Percentiles rank a stretch among this genome's conserved stretches.
Conservation (phyloP, 2,329 filamentous ascomycete species). For the Fonsecaea pedrosoi region DNA sequence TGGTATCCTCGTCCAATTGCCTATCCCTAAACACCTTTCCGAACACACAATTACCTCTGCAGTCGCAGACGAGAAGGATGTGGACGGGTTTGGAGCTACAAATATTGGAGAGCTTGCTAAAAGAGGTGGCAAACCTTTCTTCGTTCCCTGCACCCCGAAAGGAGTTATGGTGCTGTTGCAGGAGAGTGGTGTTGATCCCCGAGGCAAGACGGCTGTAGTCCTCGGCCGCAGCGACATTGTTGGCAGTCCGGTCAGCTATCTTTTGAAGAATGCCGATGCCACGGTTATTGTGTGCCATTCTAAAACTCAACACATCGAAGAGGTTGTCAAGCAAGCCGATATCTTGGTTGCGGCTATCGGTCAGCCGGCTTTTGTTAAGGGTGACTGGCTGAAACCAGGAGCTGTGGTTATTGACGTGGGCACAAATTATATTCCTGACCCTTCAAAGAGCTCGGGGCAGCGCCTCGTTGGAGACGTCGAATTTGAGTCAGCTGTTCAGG, state of each 20-base stretch:
- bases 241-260: conserved; percentile 92
- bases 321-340: conserved; percentile 81
- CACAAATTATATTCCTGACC: conserved; percentile 92
- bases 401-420: conserved; percentile 97
- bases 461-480: conserved; percentile 95
- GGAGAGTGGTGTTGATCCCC: conserved; percentile 80
- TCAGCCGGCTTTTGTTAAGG: conserved; percentile 83
- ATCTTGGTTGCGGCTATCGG: conserved; percentile 93
- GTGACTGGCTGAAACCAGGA: conserved; percentile 92
- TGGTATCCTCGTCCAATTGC: conserved; percentile 92
- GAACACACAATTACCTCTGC: conserved; percentile 90
- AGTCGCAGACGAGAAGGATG: conserved; percentile 92
- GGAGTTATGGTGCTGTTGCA: conserved; percentile 92
- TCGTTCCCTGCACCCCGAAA: conserved; percentile 94
- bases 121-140: conserved; percentile 85
- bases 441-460: conserved; percentile 88
- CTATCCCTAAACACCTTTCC: conserved; percentile 85
- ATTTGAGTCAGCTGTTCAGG: conserved; percentile 79
- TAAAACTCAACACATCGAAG: conserved; percentile 74
- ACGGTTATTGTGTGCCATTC: conserved; percentile 98
- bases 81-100: conserved; percentile 90
- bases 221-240: conserved; percentile 96
- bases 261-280: conserved; percentile 93
- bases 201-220: conserved; percentile 92
- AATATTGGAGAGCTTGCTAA: conserved; percentile 98